Percentiles rank a stretch among this genome's conserved stretches.
Conservation (phyloP, 2,329 filamentous ascomycete genomes). For the Phyllosticta citrichinensis region DNA sequence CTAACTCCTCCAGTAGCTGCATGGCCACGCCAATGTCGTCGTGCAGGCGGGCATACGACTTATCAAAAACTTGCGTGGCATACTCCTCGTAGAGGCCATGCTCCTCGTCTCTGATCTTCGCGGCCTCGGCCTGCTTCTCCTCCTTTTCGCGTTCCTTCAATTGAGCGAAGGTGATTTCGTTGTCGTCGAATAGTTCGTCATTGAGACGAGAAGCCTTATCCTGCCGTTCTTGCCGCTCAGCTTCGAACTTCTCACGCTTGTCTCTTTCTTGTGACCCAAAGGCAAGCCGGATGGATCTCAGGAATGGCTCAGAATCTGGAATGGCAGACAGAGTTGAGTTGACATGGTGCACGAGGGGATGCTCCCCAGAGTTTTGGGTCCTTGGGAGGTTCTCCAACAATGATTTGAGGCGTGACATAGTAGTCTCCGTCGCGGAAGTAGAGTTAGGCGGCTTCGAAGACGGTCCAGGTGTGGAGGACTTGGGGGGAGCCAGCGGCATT, state of each 20-base stretch:
- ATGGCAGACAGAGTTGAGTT: neutral
- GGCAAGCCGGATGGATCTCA: neutral
- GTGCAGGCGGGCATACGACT: slow-evolving; percentile 39
- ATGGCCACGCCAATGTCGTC: slow-evolving; percentile 40
- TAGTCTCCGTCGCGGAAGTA: neutral
- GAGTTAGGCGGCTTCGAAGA: neutral
- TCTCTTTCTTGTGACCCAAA: slow-evolving; percentile 8
- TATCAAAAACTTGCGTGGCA: slow-evolving; percentile 40
- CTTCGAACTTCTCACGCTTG: slow-evolving; percentile 36
- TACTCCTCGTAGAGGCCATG: slow-evolving; percentile 42
- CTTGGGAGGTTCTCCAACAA: neutral
- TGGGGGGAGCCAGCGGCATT: neutral
- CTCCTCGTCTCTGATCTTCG: slow-evolving; percentile 29
- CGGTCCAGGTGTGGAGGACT: neutral
- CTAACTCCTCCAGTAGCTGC: slow-evolving; percentile 17
- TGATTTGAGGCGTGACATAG: neutral
- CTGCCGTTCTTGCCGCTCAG: slow-evolving; percentile 39
- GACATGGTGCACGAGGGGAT: neutral
- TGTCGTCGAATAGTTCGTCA: slow-evolving; percentile 44
- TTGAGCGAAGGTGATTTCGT: slow-evolving; percentile 49
- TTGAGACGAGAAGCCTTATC: slow-evolving; percentile 43
- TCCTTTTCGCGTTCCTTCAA: slow-evolving; percentile 46
- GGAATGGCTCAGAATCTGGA: neutral
- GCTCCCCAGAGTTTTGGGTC: neutral
- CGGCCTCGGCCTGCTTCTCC: slow-evolving; percentile 41